Conservation (phyloP, 1,284 basidiomycete genomes). For the Xanthoconium separans region DNA sequence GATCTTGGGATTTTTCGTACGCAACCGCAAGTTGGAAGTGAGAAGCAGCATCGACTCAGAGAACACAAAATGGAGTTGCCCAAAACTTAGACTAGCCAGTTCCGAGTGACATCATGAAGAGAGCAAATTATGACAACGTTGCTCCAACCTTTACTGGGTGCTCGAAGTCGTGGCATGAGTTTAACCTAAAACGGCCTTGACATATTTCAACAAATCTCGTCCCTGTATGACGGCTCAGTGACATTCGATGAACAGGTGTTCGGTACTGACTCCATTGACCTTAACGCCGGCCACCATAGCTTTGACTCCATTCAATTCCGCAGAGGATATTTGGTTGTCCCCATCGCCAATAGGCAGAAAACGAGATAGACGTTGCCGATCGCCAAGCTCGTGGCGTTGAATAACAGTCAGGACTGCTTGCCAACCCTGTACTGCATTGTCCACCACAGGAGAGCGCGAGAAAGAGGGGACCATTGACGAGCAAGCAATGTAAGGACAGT, state of each 20-base stretch:
- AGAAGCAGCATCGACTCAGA: neutral
- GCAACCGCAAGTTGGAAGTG: neutral
- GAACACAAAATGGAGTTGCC: neutral
- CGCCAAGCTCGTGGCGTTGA: constrained; percentile 59
- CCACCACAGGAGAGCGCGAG: constrained; percentile 34
- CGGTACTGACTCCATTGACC: constrained; percentile 57
- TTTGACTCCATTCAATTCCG: constrained; percentile 52
- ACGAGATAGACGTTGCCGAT: constrained; percentile 49
- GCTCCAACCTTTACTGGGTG: neutral
- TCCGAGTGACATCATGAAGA: neutral
- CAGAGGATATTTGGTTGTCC: constrained; percentile 15
- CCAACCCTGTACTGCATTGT: constrained; percentile 68
- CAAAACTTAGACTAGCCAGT: neutral
- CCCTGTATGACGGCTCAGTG: constrained; percentile 43
- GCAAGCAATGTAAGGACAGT: constrained; percentile 75
- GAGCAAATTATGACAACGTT: neutral
- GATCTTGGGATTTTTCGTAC: neutral
- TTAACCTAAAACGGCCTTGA: constrained; percentile 64
- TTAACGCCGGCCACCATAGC: constrained; percentile 76
- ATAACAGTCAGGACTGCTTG: constrained; percentile 66
- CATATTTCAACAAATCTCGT: constrained; percentile 69
- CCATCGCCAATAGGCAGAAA: constrained; percentile 16
- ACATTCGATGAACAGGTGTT: neutral
- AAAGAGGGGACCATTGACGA: constrained; percentile 65
- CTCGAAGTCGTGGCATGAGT: neutral